phyloP scores from a whole-genome alignment of 176 grass and related monocot genomes.

The Oryza meridionalis region DNA sequence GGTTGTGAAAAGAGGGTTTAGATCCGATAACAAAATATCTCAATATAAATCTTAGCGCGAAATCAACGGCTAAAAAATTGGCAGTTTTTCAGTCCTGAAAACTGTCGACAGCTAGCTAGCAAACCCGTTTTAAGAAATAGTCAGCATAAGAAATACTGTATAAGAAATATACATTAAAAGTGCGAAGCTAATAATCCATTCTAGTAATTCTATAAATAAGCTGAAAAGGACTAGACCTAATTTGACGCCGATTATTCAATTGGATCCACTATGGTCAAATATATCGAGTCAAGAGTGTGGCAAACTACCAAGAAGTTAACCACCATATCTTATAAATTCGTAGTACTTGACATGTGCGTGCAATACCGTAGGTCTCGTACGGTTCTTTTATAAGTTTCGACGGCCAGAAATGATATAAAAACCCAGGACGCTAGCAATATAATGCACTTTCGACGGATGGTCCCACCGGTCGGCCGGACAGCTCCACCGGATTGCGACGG shows the following conservation, averaged over 20 bases:
- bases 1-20: too few relatives aligned
- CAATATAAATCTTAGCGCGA: too few relatives aligned
- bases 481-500: not conserved
- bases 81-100: too few relatives aligned
- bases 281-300: not conserved
- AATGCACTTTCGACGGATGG: not conserved
- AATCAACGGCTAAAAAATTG: too few relatives aligned
- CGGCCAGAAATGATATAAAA: not conserved
- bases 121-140: too few relatives aligned
- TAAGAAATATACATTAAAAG: too few relatives aligned
- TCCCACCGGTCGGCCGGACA: not conserved
- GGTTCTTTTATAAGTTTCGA: not conserved
- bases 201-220: too few relatives aligned
- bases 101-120: too few relatives aligned
- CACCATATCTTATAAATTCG: not conserved
- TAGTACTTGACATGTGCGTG: not conserved
- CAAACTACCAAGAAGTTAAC: not conserved
- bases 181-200: too few relatives aligned
- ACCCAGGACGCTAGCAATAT: not conserved
- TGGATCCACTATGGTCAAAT: not conserved
- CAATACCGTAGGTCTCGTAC: not conserved
- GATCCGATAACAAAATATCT: too few relatives aligned
- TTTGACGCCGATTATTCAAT: not conserved
- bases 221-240: too few relatives aligned
- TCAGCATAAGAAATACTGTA: too few relatives aligned